Base-by-base conservation (phyloP, 176 grass and related monocot genomes). In the Thalia dealbata region DNA sequence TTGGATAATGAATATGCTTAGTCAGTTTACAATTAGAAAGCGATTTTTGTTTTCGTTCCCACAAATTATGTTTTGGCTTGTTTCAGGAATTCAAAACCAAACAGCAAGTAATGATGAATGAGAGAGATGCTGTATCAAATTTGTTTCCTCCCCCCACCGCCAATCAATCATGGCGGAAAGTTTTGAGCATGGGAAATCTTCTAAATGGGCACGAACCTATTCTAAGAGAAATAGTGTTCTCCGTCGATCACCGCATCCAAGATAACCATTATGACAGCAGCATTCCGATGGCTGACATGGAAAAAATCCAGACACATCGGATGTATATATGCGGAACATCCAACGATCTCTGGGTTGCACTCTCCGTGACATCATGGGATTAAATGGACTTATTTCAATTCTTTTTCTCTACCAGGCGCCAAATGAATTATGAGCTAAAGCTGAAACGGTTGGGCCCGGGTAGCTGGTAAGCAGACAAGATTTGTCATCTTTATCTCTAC, bases 121-220 rank as follows among this genome's bases (percentile, higher is more conserved):
- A 92, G 78, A 88, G 89, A 82, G 89, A 88, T 72, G 80, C 73
- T 55, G 83, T 97, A 42, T 80, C 85, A 74, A 87, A 70, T 61
- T 73, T 97, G 62, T 97, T 97, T 85, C 87, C 89, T 71, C 87
- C 83, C 9, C 89, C 93, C 71, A 92, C 89, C 74, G 84, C 83
- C 70, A 92, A 82, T 80, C 87, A 92, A 72, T 92, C 93, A 51
- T 97, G 93, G 93, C 87, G 93, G 78, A 92, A 97, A 81, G 89
- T 97, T 78, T 73, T 92, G 87, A 97, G 93, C 83, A 97, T 97
- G 93, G 89, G 93, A 70, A 97, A 97, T 90, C 90, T 92, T 80
- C 78, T 97, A 69, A 92, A 97, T 50, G 89, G 89, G n/a, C 93
- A 97, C 38, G 89, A 97, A 82, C 93, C 93, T 16, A 78, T 85